Conservation (phyloP, 129 eudicot genomes). For the Smallanthus sonchifolius region DNA sequence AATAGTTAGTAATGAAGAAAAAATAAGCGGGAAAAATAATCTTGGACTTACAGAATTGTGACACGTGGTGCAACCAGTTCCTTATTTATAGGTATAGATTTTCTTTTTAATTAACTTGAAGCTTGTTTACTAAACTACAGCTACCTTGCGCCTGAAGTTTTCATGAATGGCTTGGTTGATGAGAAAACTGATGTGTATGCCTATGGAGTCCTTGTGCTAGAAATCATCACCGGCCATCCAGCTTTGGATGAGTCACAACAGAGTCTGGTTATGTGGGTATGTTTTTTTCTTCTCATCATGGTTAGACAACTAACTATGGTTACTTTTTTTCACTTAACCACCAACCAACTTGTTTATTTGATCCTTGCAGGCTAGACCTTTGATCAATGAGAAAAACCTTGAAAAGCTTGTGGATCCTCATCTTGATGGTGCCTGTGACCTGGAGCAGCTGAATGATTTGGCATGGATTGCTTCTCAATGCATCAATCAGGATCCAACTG, state of each 20-base stretch:
- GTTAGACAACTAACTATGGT: not conserved
- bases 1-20: no score
- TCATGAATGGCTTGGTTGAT: conserved; percentile 76
- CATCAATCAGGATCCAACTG: conserved; percentile 47
- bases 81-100: not conserved
- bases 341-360: not conserved
- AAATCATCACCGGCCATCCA: conserved; percentile 78
- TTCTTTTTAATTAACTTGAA: not conserved
- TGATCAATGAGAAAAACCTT: conserved; percentile 33
- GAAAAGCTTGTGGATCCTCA: conserved; percentile 63
- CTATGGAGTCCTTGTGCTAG: conserved; percentile 71
- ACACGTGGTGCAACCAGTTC: not conserved
- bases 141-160: conserved; percentile 93
- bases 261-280: conserved; percentile 95
- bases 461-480: conserved; percentile 59
- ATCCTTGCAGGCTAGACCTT: conserved; percentile 67
- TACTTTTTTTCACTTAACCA: not conserved
- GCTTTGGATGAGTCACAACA: conserved; percentile 64
- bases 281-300: conserved; percentile 9
- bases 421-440: conserved; percentile 53
- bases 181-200: conserved; percentile 92
- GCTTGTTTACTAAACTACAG: conserved; percentile 33
- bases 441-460: conserved; percentile 56
- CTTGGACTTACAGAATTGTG: no score
- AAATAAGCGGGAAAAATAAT: no score